Conservation (phyloP, 2,329 filamentous ascomycete genomes). For the Gnomoniopsis sp. region DNA sequence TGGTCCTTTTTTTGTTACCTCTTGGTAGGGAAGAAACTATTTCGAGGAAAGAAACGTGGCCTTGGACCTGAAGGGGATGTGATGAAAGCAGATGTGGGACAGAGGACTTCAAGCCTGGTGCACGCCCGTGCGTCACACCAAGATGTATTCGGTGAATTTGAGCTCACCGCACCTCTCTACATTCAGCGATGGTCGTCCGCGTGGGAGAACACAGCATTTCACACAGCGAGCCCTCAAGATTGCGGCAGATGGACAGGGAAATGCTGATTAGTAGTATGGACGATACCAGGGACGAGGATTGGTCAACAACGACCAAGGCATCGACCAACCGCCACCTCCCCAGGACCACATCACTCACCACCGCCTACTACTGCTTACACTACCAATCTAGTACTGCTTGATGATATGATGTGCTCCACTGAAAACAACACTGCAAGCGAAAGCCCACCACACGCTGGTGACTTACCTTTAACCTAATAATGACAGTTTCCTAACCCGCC, state of each 20-base stretch:
- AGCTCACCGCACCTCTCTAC: too few species aligned
- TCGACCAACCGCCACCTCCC: slow-evolving; percentile 8
- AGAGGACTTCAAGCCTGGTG: too few species aligned
- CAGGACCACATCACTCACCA: slow-evolving; percentile 12
- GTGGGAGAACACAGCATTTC: too few species aligned
- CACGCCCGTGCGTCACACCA: too few species aligned
- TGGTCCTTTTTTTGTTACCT: too few species aligned
- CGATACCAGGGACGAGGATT: slow-evolving; percentile 5
- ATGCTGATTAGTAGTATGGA: slow-evolving; percentile 17
- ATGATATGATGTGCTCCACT: not conserved
- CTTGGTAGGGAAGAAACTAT: too few species aligned
- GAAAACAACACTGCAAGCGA: not conserved
- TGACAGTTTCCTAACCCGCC: slow-evolving; percentile 25
- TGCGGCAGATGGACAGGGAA: slow-evolving; percentile 1
- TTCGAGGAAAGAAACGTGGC: too few species aligned
- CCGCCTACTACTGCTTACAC: not conserved
- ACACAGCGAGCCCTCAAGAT: too few species aligned
- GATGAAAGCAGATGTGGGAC: too few species aligned
- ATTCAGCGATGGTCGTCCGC: too few species aligned
- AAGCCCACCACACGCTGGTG: slow-evolving; percentile 10
- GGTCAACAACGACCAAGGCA: not conserved
- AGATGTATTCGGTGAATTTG: too few species aligned
- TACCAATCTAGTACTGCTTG: slow-evolving; percentile 14
- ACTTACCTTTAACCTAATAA: slow-evolving; percentile 23
- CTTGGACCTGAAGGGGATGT: too few species aligned